A percentile compares a stretch with the other conserved stretches of the same genome.
Conservation (phyloP, 176 grass and related monocot genomes). For the bread wheat (Triticum aestivum) region DNA sequence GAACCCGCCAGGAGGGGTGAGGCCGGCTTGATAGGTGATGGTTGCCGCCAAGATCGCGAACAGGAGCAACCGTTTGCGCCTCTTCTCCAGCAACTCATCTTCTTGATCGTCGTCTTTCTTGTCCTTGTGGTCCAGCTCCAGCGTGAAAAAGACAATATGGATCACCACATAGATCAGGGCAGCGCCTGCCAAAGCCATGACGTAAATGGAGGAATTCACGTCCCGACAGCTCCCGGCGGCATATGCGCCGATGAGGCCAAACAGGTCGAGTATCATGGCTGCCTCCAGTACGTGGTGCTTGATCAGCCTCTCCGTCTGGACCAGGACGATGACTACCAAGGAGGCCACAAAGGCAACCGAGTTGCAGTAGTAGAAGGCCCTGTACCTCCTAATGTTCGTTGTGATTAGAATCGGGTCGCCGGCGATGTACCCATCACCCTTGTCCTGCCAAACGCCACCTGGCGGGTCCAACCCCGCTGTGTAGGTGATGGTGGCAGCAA, state of each 20-base stretch:
- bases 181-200: constrained; percentile 21
- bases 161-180: constrained; percentile 37
- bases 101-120: background rate
- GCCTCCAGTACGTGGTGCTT: background rate
- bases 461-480: too few species aligned
- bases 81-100: background rate
- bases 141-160: constrained; percentile 35
- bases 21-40: constrained; percentile 52
- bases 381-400: constrained; percentile 1
- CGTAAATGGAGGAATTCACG: constrained; percentile 12
- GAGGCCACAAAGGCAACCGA: constrained; percentile 45
- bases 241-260: constrained; percentile 43
- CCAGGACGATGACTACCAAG: constrained; percentile 33
- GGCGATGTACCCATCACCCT: too few species aligned
- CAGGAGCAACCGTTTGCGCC: constrained; percentile 34
- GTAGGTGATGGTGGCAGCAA: too few species aligned
- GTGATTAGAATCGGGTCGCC: constrained; percentile 30
- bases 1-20: constrained; percentile 47
- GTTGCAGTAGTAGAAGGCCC: constrained; percentile 54
- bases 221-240: constrained; percentile 40
- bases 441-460: too few species aligned
- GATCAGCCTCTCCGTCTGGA: background rate
- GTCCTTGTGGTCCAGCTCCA: background rate
- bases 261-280: constrained; percentile 42
- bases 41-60: constrained; percentile 39